A percentile compares a stretch with the other conserved stretches of the same genome.
Conservation (phyloP, 2,329 filamentous ascomycete genomes). For the Didymella exigua region DNA sequence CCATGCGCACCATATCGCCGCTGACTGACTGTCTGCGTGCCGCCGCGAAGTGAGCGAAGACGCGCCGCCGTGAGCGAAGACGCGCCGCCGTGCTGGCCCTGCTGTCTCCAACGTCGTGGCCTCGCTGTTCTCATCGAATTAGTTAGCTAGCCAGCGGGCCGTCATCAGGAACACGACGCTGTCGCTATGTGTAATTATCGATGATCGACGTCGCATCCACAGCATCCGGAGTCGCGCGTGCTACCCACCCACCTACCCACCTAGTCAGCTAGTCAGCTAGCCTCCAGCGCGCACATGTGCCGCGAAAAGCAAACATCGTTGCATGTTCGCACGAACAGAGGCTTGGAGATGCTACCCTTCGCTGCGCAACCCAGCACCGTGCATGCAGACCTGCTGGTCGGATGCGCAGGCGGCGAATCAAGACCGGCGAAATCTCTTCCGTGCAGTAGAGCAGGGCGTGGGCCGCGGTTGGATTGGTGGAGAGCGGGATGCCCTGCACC, state of each 20-base stretch:
- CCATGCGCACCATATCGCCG: too few relatives aligned
- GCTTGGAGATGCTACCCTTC: constrained; percentile 7
- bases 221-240: too few relatives aligned
- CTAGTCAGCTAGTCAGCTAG: constrained; percentile 1
- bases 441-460: constrained; percentile 5
- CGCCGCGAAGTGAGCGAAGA: too few relatives aligned
- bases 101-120: neutral
- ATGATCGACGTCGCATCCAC: constrained; percentile 14
- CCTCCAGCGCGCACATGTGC: constrained; percentile 6
- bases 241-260: too few relatives aligned
- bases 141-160: constrained; percentile 10
- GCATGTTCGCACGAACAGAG: constrained; percentile 5
- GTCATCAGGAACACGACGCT: constrained; percentile 16
- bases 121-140: constrained; percentile 3
- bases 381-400: constrained; percentile 5
- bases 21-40: too few relatives aligned
- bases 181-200: constrained; percentile 12
- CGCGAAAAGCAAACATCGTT: constrained; percentile 12
- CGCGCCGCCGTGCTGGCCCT: neutral
- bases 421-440: constrained; percentile 13
- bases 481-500: neutral
- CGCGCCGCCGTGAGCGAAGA: constrained; percentile 2
- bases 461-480: constrained; percentile 5
- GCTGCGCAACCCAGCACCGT: constrained; percentile 1
- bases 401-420: constrained; percentile 4